phyloP scores from a whole-genome alignment of 768 basidiomycete species.

The Calocybe gangraenosa region DNA sequence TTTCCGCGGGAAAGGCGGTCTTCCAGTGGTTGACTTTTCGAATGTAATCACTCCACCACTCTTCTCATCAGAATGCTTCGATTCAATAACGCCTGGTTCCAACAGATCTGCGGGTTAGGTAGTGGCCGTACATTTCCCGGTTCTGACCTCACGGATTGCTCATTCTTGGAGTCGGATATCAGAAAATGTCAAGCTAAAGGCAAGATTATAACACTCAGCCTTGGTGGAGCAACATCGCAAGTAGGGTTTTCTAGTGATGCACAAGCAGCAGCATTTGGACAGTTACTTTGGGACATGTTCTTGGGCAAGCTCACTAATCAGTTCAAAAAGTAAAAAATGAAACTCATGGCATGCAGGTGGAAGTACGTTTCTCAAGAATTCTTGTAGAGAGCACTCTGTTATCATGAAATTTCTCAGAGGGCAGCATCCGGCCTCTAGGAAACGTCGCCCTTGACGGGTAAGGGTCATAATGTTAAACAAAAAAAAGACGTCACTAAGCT shows the following conservation, averaged over 20 bases:
- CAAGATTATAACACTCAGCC: conserved; percentile 48
- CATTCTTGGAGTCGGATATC: conserved; percentile 57
- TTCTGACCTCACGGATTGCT: conserved; percentile 60
- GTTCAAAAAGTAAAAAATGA: background rate
- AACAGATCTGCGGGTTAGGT: conserved; percentile 50
- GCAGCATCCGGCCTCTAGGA: conserved; percentile 60
- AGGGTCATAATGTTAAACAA: conserved; percentile 5
- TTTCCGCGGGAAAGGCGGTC: conserved; percentile 57
- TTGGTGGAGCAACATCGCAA: conserved; percentile 57
- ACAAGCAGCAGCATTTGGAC: conserved; percentile 51
- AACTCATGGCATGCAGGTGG: conserved; percentile 19
- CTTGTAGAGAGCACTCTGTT: background rate
- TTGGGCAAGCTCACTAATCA: conserved; percentile 36
- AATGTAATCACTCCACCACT: conserved; percentile 36
- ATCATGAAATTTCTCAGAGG: conserved; percentile 19
- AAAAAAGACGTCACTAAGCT: background rate
- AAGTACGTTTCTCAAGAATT: conserved; percentile 19
- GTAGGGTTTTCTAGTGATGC: conserved; percentile 51
- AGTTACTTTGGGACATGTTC: conserved; percentile 67
- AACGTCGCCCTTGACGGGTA: conserved; percentile 67
- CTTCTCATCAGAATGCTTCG: background rate
- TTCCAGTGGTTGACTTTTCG: conserved; percentile 58
- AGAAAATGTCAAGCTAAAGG: conserved; percentile 60
- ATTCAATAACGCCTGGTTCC: background rate
- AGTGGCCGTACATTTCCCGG: conserved; percentile 49